Base-by-base conservation (phyloP, 1,284 basidiomycete species). In the Ustilago curta region DNA sequence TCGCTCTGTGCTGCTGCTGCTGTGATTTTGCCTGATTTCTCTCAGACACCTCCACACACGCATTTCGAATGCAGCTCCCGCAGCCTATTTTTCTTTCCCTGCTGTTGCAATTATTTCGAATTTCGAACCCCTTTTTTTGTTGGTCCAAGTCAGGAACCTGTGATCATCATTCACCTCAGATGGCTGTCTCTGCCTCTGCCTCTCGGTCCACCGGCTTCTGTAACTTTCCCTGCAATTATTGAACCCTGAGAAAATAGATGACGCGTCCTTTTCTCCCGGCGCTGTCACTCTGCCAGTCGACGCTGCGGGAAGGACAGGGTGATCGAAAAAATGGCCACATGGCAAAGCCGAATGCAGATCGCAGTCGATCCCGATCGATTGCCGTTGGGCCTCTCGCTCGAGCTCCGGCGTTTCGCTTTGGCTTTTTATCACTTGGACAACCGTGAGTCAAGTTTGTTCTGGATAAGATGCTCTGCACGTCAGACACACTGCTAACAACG, bases 1-100 rank as follows among this genome's bases (percentile, higher is more conserved):
- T 12, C 31, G 16, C 19, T 21, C n/a, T 47, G 23, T 47, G 23
- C 49, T 25, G 27, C 23, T 44, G 11, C 27, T 25, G 11, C 12
- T 25, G n/a, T n/a, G n/a, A n/a, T n/a, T n/a, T n/a, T n/a, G n/a
- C n/a, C n/a, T n/a, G n/a, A n/a, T n/a, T 37, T 16, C 16, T 37
- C 11, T 14, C 12, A 9, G 16, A 23, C n/a, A 43, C 51, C 53
- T 55, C 59, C 52, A 62, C 59, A 62, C 51, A 40, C 44, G 27
- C 44, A 16, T 31, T 37, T 48, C 29, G 9, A 16, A 27, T 31
- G 47, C 47, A 48, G 47, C 47, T 7, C 47, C 18, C 4, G 23
- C 8, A n/a, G 27, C n/a, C 45, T 18, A 16, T n/a, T 31, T 31
- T 47, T 35, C 21, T 25, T n/a, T n/a, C n/a, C n/a, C n/a, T n/a